Evolutionary conservation across 2,329 filamentous ascomycete genomes (phyloP), one percentile per base, ranked within the genome.

Genomic region (Nemania abortiva): DNA sequence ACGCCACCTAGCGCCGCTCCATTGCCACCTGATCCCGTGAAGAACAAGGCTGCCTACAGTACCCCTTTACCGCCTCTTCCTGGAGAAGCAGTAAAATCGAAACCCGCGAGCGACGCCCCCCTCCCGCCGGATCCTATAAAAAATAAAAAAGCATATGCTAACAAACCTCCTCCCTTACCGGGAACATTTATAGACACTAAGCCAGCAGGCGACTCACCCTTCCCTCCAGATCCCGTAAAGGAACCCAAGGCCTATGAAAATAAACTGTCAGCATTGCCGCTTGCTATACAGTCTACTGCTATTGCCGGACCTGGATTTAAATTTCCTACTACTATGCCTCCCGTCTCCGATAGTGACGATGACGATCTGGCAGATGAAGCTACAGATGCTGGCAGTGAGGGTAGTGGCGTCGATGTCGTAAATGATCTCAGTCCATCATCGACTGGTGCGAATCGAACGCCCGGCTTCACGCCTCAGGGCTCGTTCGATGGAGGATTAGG

Each of bases 381-480:
- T 6, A 85, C 82, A 0, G 87, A 88, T 7, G 79, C 68, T 9
- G 80, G 68, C 0, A 84, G 80, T 55, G 86, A 88, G 74, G 89
- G 89, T 15, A 91, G 89, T 69, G 89, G 88, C 27, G 84, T 91
- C 57, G 89, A 91, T 77, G 86, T 91, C 54, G 85, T 85, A n/a
- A 88, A 90, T 74, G 89, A 91, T 58, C 79, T 90, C 13, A 90
- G 87, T 73, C 87, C 87, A 22, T 83, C 80, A 6, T 83, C 83
- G 15, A 81, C 80, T 61, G 81, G 81, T 45, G 73, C 81, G 18
- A 81, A 81, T 42, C 82, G 83, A 45, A 85, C 86, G 15, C 83
- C 86, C 66, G 83, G 85, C 31, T 82, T 85, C 66, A 88, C 87
- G 0, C 87, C 88, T 1, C 84, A 88, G 69, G 88, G 86, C 73